Conservation (phyloP, 192 early-diverging fungal species). For the Gonapodya sp. region DNA sequence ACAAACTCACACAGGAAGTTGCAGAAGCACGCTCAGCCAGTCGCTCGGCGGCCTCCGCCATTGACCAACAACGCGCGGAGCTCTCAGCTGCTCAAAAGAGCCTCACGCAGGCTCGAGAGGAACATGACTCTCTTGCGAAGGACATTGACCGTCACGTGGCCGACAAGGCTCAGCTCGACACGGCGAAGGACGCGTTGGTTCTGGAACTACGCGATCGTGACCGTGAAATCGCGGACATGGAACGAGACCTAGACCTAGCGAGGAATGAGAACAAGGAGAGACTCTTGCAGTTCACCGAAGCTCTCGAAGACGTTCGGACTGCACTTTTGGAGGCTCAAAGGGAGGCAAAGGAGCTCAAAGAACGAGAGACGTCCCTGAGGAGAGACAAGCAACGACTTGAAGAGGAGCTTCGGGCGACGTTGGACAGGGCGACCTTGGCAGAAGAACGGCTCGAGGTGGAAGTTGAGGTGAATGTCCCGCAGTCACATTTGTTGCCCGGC, state of each 20-base stretch:
- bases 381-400: neutral
- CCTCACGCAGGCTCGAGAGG: neutral
- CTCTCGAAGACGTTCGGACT: neutral
- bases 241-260: neutral
- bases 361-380: neutral
- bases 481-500: neutral
- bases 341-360: neutral
- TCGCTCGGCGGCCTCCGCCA: neutral
- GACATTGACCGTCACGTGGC: neutral
- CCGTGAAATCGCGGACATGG: neutral
- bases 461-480: neutral
- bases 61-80: neutral
- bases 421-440: neutral
- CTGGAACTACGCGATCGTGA: neutral
- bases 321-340: neutral
- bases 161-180: neutral
- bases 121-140: neutral
- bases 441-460: neutral
- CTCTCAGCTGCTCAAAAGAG: neutral
- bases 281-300: neutral
- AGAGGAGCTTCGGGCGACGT: neutral
- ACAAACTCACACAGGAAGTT: neutral
- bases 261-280: neutral
- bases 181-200: neutral
- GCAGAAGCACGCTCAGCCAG: neutral